Evolutionary conservation across 495 filamentous ascomycete species (phyloP).

Genomic region (Aspergillus biplanus): DNA sequence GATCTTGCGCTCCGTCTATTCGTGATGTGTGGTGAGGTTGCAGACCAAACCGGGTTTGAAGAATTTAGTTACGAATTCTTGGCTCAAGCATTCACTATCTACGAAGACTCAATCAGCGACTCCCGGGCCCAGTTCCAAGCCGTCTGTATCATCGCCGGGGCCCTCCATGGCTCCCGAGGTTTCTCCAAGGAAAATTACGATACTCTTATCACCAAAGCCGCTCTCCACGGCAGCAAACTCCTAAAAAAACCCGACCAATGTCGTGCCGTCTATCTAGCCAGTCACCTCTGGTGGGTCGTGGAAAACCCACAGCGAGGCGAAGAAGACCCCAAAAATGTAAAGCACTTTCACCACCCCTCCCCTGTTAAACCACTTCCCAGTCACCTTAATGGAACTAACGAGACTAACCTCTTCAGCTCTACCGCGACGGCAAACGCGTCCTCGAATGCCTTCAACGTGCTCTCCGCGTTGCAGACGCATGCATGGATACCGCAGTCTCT

Average conservation of each 20-base stretch:
- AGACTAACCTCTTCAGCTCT: slow-evolving; percentile 61
- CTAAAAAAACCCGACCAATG: slow-evolving; percentile 98
- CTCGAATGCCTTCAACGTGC: slow-evolving; percentile 95
- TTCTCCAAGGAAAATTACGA: slow-evolving; percentile 98
- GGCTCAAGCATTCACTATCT: slow-evolving; percentile 96
- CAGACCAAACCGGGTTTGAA: slow-evolving; percentile 90
- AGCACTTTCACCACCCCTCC: slow-evolving; percentile 24
- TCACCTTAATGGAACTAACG: not conserved
- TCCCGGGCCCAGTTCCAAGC: slow-evolving; percentile 97
- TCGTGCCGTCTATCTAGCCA: slow-evolving; percentile 92
- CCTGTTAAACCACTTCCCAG: not conserved
- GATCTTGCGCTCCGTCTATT: slow-evolving; percentile 89
- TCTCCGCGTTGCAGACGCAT: slow-evolving; percentile 93
- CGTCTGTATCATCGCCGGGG: slow-evolving; percentile 90
- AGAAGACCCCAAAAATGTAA: slow-evolving; percentile 81
- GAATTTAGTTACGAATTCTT: slow-evolving; percentile 98
- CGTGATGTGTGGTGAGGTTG: slow-evolving; percentile 86
- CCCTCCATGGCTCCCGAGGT: slow-evolving; percentile 80
- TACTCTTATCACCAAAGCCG: slow-evolving; percentile 96
- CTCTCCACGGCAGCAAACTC: slow-evolving; percentile 93
- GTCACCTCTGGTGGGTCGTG: slow-evolving; percentile 96
- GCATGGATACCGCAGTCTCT: slow-evolving; percentile 98
- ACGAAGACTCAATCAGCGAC: slow-evolving; percentile 94
- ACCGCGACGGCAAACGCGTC: slow-evolving; percentile 95
- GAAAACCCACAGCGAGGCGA: slow-evolving; percentile 82